phyloP scores from a whole-genome alignment of 179 eudicot species.

The Beta macrorhiza region DNA sequence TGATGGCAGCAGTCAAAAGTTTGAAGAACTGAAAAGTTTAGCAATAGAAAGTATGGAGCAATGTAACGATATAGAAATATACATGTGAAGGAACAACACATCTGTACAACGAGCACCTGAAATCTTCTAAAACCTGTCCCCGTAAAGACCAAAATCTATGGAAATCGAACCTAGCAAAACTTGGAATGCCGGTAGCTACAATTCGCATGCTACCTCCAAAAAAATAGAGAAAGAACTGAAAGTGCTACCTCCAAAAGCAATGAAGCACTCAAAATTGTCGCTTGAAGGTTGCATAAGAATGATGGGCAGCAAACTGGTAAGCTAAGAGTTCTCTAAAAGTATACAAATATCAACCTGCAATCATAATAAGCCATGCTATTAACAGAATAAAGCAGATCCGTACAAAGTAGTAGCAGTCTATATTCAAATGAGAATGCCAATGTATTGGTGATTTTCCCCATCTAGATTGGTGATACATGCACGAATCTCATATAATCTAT shows the following conservation, averaged over 20 bases:
- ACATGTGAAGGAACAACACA: conserved; percentile 16
- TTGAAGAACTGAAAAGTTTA: neutral
- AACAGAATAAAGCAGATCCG: neutral
- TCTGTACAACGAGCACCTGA: conserved; percentile 26
- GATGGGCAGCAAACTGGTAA: neutral
- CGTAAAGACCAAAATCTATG: conserved; percentile 11
- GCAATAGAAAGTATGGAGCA: neutral
- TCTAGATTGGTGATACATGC: too few relatives aligned
- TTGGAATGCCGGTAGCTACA: neutral
- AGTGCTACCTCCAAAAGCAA: conserved; percentile 3
- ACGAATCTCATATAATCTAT: too few relatives aligned
- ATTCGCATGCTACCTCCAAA: neutral
- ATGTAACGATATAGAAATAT: conserved; percentile 7
- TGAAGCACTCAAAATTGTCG: conserved; percentile 16
- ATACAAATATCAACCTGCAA: conserved; percentile 29
- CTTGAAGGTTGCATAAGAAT: conserved; percentile 18
- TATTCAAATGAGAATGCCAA: too few relatives aligned
- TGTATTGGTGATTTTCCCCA: too few relatives aligned
- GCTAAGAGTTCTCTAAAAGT: conserved; percentile 22
- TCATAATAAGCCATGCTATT: neutral
- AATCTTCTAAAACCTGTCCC: conserved; percentile 11
- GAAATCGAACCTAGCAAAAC: conserved; percentile 20
- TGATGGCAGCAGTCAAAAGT: neutral
- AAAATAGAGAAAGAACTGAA: neutral
- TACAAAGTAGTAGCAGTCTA: neutral